Base-by-base conservation (phyloP, 139 green algal species). In the Chlamydomonas incerta region DNA sequence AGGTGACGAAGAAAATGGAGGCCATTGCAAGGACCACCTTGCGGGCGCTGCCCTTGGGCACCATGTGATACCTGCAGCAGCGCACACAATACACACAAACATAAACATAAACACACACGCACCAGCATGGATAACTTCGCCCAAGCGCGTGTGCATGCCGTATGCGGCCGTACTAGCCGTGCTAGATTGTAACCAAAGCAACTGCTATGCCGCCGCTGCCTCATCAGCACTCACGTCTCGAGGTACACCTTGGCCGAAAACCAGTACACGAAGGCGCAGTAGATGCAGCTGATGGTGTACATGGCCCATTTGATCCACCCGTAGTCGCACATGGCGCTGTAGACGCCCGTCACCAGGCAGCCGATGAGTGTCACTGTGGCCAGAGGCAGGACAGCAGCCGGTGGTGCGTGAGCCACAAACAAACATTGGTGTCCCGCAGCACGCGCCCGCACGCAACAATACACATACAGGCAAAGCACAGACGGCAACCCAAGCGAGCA, bases 1-100 rank as follows among this genome's bases (percentile, higher is more conserved):
- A 94, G 31, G 82, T 76, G 41, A 72, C 58, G 72, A 90, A 94
- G 85, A 90, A 94, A 50, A 75, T 74, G 24, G 65, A 90, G 21
- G 88, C 89, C 87, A 93, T 86, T 20, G 68, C 29, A 62, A 88
- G 88, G 28, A 93, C 85, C 24, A 92, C 10, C 17, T 72, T 70
- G 10, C 80, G 85, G 87, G 90, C 93, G 26, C 74, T 52, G 17
- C 92, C 92, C 83, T 93, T 92, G 50, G 92, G 92, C 18, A 95
- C 89, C 2, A 80, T 90, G 82, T 93, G 83, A 80, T 91, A 93
- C 0, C 55, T 62, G 55, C 55, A 62, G 11, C 13, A n/a, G n/a
- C 41, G 41, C 6, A 50, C 41, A 50, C 41, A 50, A n/a, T n/a
- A n/a, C n/a, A n/a, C n/a, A n/a, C n/a, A n/a, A n/a, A n/a, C n/a